Evolutionary conservation across 805 yeast genomes (phyloP).

Genomic region (Jamesozyma jinghongensis): DNA sequence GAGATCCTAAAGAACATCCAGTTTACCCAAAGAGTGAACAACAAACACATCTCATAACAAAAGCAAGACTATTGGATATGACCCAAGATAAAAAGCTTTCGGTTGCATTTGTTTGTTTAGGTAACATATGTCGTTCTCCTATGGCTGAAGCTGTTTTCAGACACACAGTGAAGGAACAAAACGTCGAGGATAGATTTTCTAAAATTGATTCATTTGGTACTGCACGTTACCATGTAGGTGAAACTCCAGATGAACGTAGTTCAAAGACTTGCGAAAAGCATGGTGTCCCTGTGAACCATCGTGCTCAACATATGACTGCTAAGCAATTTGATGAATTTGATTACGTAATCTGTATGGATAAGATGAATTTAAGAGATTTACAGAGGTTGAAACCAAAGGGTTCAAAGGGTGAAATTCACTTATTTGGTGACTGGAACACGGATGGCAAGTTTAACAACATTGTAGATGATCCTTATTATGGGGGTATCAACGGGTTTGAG

Average conservation of each 20-base stretch:
- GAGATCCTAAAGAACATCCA: no score
- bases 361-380: slow-evolving; percentile 46
- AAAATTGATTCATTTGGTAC: slow-evolving; percentile 85
- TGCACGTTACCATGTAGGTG: slow-evolving; percentile 76
- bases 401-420: slow-evolving; percentile 34
- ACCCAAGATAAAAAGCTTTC: slow-evolving; percentile 30
- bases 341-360: slow-evolving; percentile 65
- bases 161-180: slow-evolving; percentile 47
- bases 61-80: slow-evolving; percentile 2
- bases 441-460: slow-evolving; percentile 42
- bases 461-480: slow-evolving; percentile 90
- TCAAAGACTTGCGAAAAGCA: slow-evolving; percentile 56
- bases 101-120: slow-evolving; percentile 86
- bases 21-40: no score
- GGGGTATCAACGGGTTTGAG: slow-evolving; percentile 78
- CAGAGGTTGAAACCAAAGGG: slow-evolving; percentile 43
- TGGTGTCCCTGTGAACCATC: slow-evolving; percentile 65
- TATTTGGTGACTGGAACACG: slow-evolving; percentile 79
- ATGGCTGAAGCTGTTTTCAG: slow-evolving; percentile 94
- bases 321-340: slow-evolving; percentile 51
- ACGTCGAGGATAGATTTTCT: slow-evolving; percentile 35
- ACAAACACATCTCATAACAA: no score
- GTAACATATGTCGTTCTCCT: slow-evolving; percentile 91
- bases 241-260: slow-evolving; percentile 70
- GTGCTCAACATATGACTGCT: slow-evolving; percentile 57